Evolutionary conservation across 108 stramenopile genomes (phyloP).

Genomic region (Conticribra guillardii): DNA sequence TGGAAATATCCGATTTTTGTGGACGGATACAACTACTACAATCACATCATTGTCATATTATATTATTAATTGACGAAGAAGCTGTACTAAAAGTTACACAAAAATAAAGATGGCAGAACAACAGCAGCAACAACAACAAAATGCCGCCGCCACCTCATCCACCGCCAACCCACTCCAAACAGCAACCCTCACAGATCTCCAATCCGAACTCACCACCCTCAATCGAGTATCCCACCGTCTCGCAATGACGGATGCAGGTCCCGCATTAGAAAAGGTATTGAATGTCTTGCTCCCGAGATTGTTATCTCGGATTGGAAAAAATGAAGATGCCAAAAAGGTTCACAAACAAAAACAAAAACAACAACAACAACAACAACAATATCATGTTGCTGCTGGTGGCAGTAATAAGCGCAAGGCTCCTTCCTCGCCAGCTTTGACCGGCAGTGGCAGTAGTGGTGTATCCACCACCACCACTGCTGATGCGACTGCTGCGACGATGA

Average conservation of each 20-base stretch:
- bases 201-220: constrained; percentile 58
- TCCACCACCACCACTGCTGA: not conserved
- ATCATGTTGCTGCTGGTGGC: no score
- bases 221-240: constrained; percentile 79
- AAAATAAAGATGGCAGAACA: not conserved
- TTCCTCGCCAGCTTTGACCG: not conserved
- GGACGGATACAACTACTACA: no score
- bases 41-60: no score
- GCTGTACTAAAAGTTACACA: no score
- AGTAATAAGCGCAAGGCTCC: constrained; percentile 37
- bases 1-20: no score
- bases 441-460: not conserved
- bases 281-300: constrained; percentile 72
- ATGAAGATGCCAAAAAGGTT: constrained; percentile 53
- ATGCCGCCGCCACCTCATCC: not conserved
- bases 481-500: not conserved
- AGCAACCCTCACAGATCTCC: constrained; percentile 31
- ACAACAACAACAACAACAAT: no score
- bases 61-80: no score
- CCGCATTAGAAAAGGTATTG: constrained; percentile 59
- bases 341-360: no score
- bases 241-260: constrained; percentile 66
- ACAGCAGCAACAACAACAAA: not conserved
- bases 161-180: no score
- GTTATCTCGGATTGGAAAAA: constrained; percentile 71